These are phyloP conservation scores for Sarocladium oryzae DNA, from an alignment of 2,329 filamentous ascomycete genomes.

Conservation along the genomic window DNA sequence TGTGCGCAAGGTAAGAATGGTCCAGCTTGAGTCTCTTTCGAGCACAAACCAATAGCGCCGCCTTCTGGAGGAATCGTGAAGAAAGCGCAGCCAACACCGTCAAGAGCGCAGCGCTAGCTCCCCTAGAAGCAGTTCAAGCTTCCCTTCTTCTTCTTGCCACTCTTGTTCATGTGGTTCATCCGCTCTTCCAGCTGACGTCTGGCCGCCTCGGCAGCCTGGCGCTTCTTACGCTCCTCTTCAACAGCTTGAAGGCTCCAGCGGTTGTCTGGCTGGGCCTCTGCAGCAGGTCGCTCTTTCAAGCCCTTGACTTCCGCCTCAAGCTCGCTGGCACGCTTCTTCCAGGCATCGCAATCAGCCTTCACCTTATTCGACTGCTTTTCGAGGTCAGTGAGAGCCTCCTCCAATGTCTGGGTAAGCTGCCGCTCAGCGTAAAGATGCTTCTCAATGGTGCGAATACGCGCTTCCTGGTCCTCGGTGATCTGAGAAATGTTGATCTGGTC, in stretches of 20 bases:
- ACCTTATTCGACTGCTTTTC: conserved; percentile 88
- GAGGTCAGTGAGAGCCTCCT: conserved; percentile 90
- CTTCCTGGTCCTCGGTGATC: conserved; percentile 89
- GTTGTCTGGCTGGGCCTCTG: conserved; percentile 45
- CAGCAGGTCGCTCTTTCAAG: conserved; percentile 44
- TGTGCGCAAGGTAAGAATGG: background rate
- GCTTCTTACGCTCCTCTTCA: conserved; percentile 92
- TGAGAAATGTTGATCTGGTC: conserved; percentile 63
- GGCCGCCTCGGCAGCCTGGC: conserved; percentile 83
- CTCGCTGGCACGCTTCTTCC: conserved; percentile 77
- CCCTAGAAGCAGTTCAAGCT: conserved; percentile 93
- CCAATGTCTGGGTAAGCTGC: conserved; percentile 88
- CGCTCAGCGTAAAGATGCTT: conserved; percentile 95
- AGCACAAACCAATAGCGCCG: no score
- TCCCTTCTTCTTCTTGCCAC: conserved; percentile 85
- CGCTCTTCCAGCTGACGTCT: conserved; percentile 85
- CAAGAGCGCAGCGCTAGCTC: conserved; percentile 18
- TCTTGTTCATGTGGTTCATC: conserved; percentile 82
- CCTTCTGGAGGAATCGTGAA: no score
- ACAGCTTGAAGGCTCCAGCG: conserved; percentile 77
- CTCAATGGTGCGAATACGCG: conserved; percentile 90
- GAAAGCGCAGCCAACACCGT: background rate
- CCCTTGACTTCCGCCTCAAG: conserved; percentile 68
- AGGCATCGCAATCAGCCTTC: conserved; percentile 82
- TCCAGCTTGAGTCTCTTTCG: conserved; percentile 2